Percentiles rank a stretch among this genome's conserved stretches.
These are phyloP conservation scores for Lachnellula willkommii DNA, from an alignment of 2,329 filamentous ascomycete genomes.

Conservation along the genomic window DNA sequence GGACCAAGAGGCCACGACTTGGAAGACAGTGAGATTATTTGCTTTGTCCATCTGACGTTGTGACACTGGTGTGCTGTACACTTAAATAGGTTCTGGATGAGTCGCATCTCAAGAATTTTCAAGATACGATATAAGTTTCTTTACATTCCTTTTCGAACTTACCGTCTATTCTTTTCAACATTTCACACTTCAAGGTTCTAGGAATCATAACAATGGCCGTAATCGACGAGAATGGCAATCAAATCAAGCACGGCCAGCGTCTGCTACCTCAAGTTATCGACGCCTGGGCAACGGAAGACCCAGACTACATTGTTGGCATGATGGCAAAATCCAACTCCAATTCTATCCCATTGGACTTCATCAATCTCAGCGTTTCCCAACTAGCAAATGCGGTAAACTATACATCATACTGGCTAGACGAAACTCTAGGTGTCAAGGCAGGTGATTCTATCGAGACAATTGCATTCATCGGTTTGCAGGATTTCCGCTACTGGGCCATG, in stretches of 20 bases:
- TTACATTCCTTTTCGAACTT: background rate
- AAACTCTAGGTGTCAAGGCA: background rate
- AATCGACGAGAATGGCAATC: background rate
- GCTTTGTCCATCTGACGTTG: too few species aligned
- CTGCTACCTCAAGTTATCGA: conserved; percentile 19
- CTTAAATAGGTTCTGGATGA: too few species aligned
- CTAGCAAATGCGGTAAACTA: conserved; percentile 18
- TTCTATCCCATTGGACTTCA: conserved; percentile 2
- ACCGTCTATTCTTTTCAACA: background rate
- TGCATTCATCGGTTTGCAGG: conserved; percentile 21
- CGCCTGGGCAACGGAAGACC: conserved; percentile 8
- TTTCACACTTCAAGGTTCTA: background rate
- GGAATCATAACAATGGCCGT: background rate
- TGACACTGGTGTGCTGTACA: too few species aligned
- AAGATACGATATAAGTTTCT: background rate
- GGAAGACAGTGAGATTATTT: too few species aligned
- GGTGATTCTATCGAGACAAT: conserved; percentile 5
- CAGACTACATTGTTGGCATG: conserved; percentile 11
- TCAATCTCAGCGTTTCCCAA: conserved; percentile 11
- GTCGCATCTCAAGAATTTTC: background rate
- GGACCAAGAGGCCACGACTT: too few species aligned
- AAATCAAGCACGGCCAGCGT: background rate
- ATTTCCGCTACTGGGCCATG: conserved; percentile 21
- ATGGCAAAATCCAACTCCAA: conserved; percentile 7
- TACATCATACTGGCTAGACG: conserved; percentile 20